These are phyloP conservation scores for Arabidopsis arenosa DNA, from an alignment of 345 rosid genomes.

Conservation along the genomic window DNA sequence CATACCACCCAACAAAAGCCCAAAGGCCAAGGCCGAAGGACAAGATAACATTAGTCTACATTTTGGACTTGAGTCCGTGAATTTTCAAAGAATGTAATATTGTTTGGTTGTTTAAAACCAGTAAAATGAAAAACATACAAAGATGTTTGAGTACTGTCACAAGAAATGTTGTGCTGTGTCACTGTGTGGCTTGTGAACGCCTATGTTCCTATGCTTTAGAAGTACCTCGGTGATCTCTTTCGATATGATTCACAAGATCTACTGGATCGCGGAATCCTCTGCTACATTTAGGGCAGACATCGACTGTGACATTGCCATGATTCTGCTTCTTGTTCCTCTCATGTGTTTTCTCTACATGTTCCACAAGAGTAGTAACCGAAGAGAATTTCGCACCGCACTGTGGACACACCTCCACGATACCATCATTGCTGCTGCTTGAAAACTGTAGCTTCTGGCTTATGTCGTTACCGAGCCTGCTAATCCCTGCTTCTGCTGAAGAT, in stretches of 20 bases:
- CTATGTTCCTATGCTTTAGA: slow-evolving; percentile 60
- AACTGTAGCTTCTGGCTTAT: slow-evolving; percentile 69
- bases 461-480: slow-evolving; percentile 66
- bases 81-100: slow-evolving; percentile 13
- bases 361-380: slow-evolving; percentile 63
- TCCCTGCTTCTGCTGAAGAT: slow-evolving; percentile 83
- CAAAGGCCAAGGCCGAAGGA: not conserved
- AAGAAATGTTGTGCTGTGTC: not conserved
- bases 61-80: slow-evolving; percentile 2
- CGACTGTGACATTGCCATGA: slow-evolving; percentile 63
- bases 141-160: not conserved
- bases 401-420: slow-evolving; percentile 65
- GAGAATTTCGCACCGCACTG: slow-evolving; percentile 77
- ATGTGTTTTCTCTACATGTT: slow-evolving; percentile 70
- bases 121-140: not conserved
- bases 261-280: slow-evolving; percentile 86
- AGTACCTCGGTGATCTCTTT: slow-evolving; percentile 83
- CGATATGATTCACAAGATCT: slow-evolving; percentile 88
- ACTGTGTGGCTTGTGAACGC: slow-evolving; percentile 1
- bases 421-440: slow-evolving; percentile 50
- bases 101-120: not conserved
- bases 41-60: not conserved
- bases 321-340: slow-evolving; percentile 57
- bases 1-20: not conserved
- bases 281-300: slow-evolving; percentile 92